Percentiles rank a stretch among this genome's conserved stretches.
Conservation (phyloP, 306 rosid species). For the Prunus mume region DNA sequence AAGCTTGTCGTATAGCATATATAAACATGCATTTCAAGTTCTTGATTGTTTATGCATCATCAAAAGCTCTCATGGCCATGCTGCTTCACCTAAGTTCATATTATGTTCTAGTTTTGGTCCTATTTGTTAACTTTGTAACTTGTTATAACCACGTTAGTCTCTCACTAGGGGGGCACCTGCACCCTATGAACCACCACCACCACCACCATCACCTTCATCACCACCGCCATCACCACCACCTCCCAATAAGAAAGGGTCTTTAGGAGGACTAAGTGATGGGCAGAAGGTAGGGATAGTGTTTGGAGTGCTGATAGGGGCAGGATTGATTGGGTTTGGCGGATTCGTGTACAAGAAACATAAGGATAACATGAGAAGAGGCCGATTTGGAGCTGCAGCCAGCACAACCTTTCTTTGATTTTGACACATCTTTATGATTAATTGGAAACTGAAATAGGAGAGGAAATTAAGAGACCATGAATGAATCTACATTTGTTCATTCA, state of each 20-base stretch:
- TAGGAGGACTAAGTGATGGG: constrained; percentile 35
- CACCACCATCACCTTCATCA: neutral
- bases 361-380: constrained; percentile 18
- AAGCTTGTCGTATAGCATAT: too few relatives aligned
- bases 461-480: neutral
- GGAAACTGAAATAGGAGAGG: neutral
- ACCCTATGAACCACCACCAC: too few relatives aligned
- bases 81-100: too few relatives aligned
- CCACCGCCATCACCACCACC: neutral
- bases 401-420: constrained; percentile 15
- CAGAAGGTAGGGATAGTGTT: constrained; percentile 41
- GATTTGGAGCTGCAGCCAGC: constrained; percentile 29
- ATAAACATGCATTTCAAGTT: too few relatives aligned
- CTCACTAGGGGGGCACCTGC: too few relatives aligned
- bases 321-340: constrained; percentile 23
- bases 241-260: neutral
- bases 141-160: too few relatives aligned
- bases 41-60: too few relatives aligned
- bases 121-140: too few relatives aligned
- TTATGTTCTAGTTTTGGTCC: too few relatives aligned
- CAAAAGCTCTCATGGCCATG: too few relatives aligned
- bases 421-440: neutral
- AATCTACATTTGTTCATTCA: neutral
- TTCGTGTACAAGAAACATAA: constrained; percentile 34
- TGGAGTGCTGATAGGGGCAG: constrained; percentile 35